These are phyloP conservation scores for Trichosanthes cucumerina DNA, from an alignment of 306 rosid species.

Conservation along the genomic window DNA sequence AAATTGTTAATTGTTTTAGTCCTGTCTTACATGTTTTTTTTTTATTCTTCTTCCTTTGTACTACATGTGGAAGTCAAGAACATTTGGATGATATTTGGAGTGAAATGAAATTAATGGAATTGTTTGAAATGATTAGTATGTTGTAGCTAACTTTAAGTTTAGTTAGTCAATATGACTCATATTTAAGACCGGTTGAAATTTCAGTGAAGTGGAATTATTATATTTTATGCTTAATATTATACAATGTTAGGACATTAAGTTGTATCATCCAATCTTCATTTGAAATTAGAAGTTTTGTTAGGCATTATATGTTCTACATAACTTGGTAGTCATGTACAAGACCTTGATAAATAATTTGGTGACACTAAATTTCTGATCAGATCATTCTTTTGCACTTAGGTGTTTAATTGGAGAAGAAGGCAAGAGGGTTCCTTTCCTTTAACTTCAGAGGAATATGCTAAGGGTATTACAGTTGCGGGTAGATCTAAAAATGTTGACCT, in stretches of 20 bases:
- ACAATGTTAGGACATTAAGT: not conserved
- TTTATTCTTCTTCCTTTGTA: not conserved
- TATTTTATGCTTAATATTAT: not conserved
- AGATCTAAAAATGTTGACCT: constrained; percentile 39
- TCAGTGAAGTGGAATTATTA: not conserved
- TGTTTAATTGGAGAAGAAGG: constrained; percentile 55
- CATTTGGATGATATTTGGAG: not conserved
- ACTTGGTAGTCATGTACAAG: not conserved
- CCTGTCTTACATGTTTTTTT: not conserved
- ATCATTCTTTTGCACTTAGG: constrained; percentile 27
- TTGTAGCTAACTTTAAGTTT: not conserved
- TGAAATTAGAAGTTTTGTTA: not conserved
- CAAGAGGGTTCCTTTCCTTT: constrained; percentile 18
- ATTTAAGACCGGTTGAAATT: not conserved
- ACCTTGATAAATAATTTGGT: not conserved
- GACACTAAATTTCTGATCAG: not conserved
- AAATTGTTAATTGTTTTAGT: not conserved
- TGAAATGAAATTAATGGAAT: not conserved
- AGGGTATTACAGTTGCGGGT: constrained; percentile 56
- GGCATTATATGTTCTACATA: not conserved
- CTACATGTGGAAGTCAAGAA: not conserved
- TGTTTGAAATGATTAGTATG: not conserved
- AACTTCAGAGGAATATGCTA: constrained; percentile 40
- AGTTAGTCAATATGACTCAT: not conserved
- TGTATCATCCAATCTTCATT: not conserved